Evolutionary conservation across 2,329 filamentous ascomycete species (phyloP).

Genomic region (Penicillium sp.): DNA sequence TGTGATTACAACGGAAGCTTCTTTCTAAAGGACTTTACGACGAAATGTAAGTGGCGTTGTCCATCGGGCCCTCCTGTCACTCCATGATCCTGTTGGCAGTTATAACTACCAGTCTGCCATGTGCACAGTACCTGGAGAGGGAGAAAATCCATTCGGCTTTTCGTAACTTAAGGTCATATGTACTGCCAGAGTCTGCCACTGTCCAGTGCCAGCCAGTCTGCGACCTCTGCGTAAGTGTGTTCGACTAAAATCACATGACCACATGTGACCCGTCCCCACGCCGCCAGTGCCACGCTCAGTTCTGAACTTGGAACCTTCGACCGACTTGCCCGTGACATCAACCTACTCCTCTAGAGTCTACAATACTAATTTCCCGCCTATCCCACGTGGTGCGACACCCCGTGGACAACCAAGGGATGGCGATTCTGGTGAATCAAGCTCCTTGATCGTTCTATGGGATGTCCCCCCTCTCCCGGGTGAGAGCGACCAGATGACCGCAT

Average conservation of each 20-base stretch:
- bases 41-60: no score
- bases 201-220: no score
- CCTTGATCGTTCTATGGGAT: background rate
- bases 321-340: slow-evolving; percentile 9
- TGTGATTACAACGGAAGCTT: background rate
- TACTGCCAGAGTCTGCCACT: no score
- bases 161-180: no score
- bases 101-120: no score
- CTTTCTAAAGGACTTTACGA: no score
- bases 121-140: no score
- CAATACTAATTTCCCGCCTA: slow-evolving; percentile 1
- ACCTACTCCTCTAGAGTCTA: background rate
- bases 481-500: slow-evolving; percentile 1
- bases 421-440: background rate
- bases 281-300: slow-evolving; percentile 3
- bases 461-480: background rate
- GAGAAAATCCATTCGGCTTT: no score
- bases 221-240: no score
- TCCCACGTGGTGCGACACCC: background rate
- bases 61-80: no score
- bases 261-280: slow-evolving; percentile 8
- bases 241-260: slow-evolving; percentile 6
- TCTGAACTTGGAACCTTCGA: slow-evolving; percentile 6
- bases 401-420: background rate
- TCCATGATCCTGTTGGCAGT: no score